These are phyloP conservation scores for Oropetium thomaeum DNA, from an alignment of 176 grass and related monocot species.

Conservation along the genomic window DNA sequence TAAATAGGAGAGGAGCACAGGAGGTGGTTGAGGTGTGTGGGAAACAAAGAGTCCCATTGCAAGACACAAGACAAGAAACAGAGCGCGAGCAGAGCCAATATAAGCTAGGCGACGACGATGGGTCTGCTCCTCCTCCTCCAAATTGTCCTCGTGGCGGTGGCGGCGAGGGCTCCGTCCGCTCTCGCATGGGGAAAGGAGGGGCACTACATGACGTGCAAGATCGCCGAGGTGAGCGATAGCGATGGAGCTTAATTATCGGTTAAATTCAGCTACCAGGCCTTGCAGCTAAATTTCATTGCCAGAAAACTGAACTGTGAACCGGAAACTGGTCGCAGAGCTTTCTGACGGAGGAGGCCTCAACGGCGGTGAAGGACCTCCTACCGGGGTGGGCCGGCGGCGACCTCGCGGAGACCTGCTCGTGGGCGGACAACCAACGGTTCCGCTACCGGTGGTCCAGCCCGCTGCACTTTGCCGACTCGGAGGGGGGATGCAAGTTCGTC, in stretches of 20 bases:
- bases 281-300: not conserved
- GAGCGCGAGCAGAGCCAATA: not conserved
- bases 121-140: constrained; percentile 1
- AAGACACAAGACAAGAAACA: not conserved
- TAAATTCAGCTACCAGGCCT: not conserved
- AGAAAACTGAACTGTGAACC: not conserved
- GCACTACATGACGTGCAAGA: constrained; percentile 76
- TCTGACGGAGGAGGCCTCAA: constrained; percentile 39
- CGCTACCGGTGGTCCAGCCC: constrained; percentile 60
- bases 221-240: constrained; percentile 53
- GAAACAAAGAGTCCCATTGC: not conserved
- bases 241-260: not conserved
- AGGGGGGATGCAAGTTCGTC: constrained; percentile 53
- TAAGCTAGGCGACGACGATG: not conserved
- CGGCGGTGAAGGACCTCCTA: constrained; percentile 46
- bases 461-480: constrained; percentile 58
- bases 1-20: constrained; percentile 15
- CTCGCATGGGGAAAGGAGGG: constrained; percentile 66
- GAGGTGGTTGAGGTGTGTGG: not conserved
- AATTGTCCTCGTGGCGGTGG: constrained; percentile 8
- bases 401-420: constrained; percentile 54
- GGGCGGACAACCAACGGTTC: constrained; percentile 55
- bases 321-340: constrained; percentile 32
- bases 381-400: constrained; percentile 53
- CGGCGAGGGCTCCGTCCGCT: constrained; percentile 20